phyloP scores from a whole-genome alignment of 768 basidiomycete species.

The Russula sp. region DNA sequence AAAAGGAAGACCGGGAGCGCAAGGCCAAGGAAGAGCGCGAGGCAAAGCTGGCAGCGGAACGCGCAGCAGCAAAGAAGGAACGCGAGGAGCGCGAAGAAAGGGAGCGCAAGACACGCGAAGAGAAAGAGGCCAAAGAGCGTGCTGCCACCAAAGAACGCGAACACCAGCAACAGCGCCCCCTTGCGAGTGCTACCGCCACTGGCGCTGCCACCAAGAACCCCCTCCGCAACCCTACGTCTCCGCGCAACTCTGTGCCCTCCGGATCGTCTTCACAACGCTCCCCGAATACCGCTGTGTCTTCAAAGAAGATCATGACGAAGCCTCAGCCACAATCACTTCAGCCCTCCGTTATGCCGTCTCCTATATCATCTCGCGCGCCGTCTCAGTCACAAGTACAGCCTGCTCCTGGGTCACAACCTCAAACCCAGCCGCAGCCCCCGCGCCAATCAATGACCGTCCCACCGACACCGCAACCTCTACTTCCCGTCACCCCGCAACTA shows the following conservation, averaged over 20 bases:
- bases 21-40: conserved; percentile 62
- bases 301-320: conserved; percentile 63
- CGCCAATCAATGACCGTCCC: conserved; percentile 43
- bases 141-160: conserved; percentile 30
- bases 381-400: conserved; percentile 34
- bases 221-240: conserved; percentile 45
- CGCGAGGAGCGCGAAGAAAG: conserved; percentile 43
- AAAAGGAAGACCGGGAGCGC: conserved; percentile 59
- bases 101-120: conserved; percentile 28
- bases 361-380: conserved; percentile 32
- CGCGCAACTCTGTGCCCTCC: conserved; percentile 42
- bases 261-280: conserved; percentile 44
- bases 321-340: conserved; percentile 21
- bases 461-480: conserved; percentile 44
- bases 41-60: conserved; percentile 45
- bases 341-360: conserved; percentile 22
- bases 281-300: conserved; percentile 40
- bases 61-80: conserved; percentile 58
- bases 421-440: conserved; percentile 31
- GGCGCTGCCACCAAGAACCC: conserved; percentile 35
- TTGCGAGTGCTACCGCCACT: conserved; percentile 34
- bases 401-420: conserved; percentile 26
- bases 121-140: conserved; percentile 40
- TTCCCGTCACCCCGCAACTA: conserved; percentile 38
- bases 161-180: conserved; percentile 32